Evolutionary conservation across 768 basidiomycete species (phyloP), one percentile per base, ranked within the genome.

Genomic region (Lyophyllum semitale): DNA sequence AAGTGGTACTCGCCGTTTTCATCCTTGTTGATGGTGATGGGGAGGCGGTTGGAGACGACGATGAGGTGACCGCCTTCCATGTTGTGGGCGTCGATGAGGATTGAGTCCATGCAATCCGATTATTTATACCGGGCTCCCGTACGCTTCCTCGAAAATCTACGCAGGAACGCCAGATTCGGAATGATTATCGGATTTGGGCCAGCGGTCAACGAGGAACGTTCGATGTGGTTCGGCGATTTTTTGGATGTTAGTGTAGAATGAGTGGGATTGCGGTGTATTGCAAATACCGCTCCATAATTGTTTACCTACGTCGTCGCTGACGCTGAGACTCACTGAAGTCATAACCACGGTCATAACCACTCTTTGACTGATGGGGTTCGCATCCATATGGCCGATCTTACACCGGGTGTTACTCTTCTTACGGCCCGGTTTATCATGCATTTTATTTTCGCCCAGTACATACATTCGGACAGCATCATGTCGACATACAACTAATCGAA

Each of bases 1-100:
- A 97, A 98, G 78, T 95, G 92, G 73, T 95, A 98, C 71, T 96
- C 88, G 68, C 95, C 95, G 48, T 79, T 75, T 13, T 83, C 87
- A 83, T 98, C 95, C 77, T 94, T 96, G 71, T 79, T 92, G 69
- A 98, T 98, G 44, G 96, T 97, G 57, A 98, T 84, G 20, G 96
- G 96, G 55, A 98, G 87, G 51, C 96, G 85, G 75, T 98, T 98
- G 48, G 92, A 91, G 67, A 98, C 93, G 65, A 98, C 93, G 74
- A 98, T 89, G 79, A 98, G 88, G 63, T 93, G 89, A 54, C 77
- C 80, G 59, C 75, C 77, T 62, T 79, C 73, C 80, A 84, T 84
- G 61, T 72, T 62, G 59, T 67, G 60, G 38, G 66, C 61, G 54
- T 62, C 61, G 65, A 68, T 61, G 44, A 66, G 58, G 43, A 67